Conservation (phyloP, 257 asterid species). For the Fraxinus anomala region DNA sequence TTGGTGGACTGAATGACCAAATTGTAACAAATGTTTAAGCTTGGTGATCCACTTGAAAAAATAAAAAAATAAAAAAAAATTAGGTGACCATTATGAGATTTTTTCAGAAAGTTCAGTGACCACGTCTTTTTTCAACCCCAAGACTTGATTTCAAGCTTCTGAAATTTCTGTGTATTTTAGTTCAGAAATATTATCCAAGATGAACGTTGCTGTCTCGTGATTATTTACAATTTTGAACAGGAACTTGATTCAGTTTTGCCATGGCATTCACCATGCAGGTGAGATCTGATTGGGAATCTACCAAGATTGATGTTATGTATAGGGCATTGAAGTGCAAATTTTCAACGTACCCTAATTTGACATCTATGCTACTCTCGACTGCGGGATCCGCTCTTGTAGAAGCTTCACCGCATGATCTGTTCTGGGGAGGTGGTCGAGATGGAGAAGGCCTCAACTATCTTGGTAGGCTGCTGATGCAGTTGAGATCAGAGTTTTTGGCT, state of each 20-base stretch:
- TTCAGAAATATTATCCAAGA: not conserved
- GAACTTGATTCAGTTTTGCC: conserved; percentile 7
- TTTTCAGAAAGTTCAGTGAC: not conserved
- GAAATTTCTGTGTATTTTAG: not conserved
- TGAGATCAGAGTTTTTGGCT: conserved; percentile 77
- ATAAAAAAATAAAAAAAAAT: too few relatives aligned
- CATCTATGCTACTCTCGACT: conserved; percentile 72
- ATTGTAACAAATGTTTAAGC: not conserved
- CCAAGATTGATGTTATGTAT: conserved; percentile 73
- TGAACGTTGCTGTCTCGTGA: not conserved
- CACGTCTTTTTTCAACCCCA: not conserved
- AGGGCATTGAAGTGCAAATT: conserved; percentile 79
- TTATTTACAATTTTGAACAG: not conserved
- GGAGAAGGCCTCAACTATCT: conserved; percentile 98
- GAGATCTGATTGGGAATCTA: conserved; percentile 79
- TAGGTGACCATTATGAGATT: not conserved
- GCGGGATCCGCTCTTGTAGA: conserved; percentile 91
- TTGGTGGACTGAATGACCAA: not conserved
- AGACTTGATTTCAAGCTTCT: not conserved
- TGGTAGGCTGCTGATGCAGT: conserved; percentile 84
- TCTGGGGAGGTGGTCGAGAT: conserved; percentile 99
- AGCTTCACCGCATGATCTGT: conserved; percentile 91
- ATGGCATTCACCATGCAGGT: conserved; percentile 48
- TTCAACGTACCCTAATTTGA: conserved; percentile 57
- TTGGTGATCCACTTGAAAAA: not conserved